Percentiles rank a stretch among this genome's conserved stretches.
Evolutionary conservation across 2,329 filamentous ascomycete genomes (phyloP).

Genomic region (Apiospora hydei): DNA sequence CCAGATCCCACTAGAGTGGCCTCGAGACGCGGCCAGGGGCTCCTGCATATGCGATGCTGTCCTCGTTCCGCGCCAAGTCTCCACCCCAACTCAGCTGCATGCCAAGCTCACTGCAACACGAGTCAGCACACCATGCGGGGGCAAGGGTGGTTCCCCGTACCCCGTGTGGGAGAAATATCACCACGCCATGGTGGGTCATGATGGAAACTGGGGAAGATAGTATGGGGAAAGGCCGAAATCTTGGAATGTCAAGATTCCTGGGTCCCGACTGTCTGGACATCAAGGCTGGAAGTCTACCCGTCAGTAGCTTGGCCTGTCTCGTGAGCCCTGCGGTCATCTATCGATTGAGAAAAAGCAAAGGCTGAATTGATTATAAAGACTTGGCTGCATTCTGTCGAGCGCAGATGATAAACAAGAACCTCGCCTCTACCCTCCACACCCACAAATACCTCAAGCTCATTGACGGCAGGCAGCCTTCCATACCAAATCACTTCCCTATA

Average conservation of each 20-base stretch:
- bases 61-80: not conserved
- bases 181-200: not conserved
- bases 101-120: not conserved
- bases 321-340: not conserved
- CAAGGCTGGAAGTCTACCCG: not conserved
- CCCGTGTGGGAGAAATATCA: not conserved
- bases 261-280: not conserved
- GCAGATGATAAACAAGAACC: not conserved
- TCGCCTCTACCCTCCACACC: not conserved
- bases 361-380: slow-evolving; percentile 6
- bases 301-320: not conserved
- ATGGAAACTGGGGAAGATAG: slow-evolving; percentile 10
- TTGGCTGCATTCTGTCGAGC: not conserved
- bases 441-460: not conserved
- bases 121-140: slow-evolving; percentile 1
- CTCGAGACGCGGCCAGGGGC: not conserved
- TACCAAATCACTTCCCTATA: not conserved
- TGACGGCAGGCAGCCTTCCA: not conserved
- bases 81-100: not conserved
- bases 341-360: not conserved
- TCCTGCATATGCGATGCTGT: not conserved
- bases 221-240: not conserved
- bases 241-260: not conserved
- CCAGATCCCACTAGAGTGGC: not conserved
- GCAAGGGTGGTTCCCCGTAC: not conserved